Base-by-base conservation (phyloP, 2,329 filamentous ascomycete species). In the Dryadomyces quercus-mongolicae region DNA sequence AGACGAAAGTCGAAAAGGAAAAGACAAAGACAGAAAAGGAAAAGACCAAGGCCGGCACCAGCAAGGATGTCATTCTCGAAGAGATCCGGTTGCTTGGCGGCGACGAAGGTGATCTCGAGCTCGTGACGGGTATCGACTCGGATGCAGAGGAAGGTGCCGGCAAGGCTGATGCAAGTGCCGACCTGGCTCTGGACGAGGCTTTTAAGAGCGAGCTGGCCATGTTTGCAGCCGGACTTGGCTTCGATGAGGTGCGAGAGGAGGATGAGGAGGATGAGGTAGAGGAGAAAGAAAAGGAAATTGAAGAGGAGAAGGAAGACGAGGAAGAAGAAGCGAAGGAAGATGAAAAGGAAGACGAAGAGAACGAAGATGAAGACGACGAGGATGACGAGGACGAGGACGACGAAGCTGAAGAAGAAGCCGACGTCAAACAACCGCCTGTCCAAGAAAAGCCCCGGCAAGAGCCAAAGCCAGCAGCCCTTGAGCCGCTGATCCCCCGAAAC, bases 81-180 rank as follows among this genome's bases (percentile, higher is more conserved):
- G 83, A 86, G 62, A 86, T 86, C 57, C 72, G 75, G 59, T 80
- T 79, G 15, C 70, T 86, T 1, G 83, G 82, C 3, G 83, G 83
- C 15, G 80, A 84, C 53, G 79, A 85, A 65, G 73, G 80, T 45
- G 83, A 86, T 58, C 65, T 84, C 46, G 76, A 80, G 40, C 73
- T 86, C 38, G 75, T 86, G 53, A 76, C 74, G 45, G 78, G 76
- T 56, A 68, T 75, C 7, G 69, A 73, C 58, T 79, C 76, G 1
- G 74, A 76, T 54, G 70, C 72, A 20, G 75, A 78, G 45, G 71
- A 70, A 25, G 66, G 66, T 13, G 64, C 63, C 12, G 63, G 13
- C 38, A 66, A 67, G 55, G 52, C 56, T 5, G 48, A 57, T 2
- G 61, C 64, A 7, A 53, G 56, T 5, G 51, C 57, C 5, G 62